Base-by-base conservation (phyloP, 139 green algal species). In the Pycnococcus provasolii region DNA sequence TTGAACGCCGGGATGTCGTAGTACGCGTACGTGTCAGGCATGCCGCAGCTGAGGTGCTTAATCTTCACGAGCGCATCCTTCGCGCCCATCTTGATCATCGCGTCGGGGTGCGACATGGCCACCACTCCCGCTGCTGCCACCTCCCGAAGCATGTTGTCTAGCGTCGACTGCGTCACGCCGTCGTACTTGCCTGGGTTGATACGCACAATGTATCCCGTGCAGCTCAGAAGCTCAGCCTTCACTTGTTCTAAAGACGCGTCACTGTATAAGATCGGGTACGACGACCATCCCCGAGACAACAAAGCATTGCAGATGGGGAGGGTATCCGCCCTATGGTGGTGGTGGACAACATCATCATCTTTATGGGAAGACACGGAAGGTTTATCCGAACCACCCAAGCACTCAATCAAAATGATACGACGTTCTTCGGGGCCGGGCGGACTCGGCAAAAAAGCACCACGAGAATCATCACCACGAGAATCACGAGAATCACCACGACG, bases 1-100 rank as follows among this genome's bases (percentile, higher is more conserved):
- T 58, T 78, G 66, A 74, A 77, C 44, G 39, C 45, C 4, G 37
- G 13, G 37, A 73, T 51, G 43, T 77, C 71, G 42, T 66, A 60
- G 71, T 77, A 77, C 13, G 71, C 71, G 26, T 68, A 64, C 13
- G 71, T 77, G 59, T 77, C 71, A 26, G 40, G 8, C 70, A 77
- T 66, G 37, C 71, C 60, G n/a, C 41, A 67, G 7, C 44, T 58
- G 37, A 78, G 44, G 42, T 77, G 13, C 4, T 37, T 55, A 15
- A 77, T 57, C 58, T 69, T 74, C 42, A 68, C 59, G 3, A 74
- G 60, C 4, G 63, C 63, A 42, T 70, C 60, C 60, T 74, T 68
- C 46, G 59, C 60, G 39, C 68, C 68, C 45, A 62, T 64, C 26
- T 75, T 63, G 37, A 60, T 54, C 64, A 73, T 73, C 37, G 51